Percentiles rank a stretch among this genome's conserved stretches.
Conservation (phyloP, 495 filamentous ascomycete genomes). For the Friedmanniomyces endolithicus region DNA sequence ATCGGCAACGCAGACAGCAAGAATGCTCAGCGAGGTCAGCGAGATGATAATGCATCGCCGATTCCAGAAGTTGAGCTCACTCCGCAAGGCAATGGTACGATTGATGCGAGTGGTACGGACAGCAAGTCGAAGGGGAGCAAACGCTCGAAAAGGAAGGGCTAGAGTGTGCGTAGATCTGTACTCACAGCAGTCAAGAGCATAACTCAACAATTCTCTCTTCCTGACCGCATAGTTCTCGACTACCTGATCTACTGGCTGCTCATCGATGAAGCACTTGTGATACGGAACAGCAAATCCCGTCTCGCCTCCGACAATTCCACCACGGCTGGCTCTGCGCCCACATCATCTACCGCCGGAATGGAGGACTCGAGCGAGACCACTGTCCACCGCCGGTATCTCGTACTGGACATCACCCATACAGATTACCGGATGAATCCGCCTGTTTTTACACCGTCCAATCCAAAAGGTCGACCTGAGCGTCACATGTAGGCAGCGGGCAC, state of each 20-base stretch:
- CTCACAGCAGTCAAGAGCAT: no score
- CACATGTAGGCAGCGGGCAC: no score
- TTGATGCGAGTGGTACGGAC: conserved; percentile 8
- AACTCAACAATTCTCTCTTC: no score
- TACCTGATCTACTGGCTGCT: no score
- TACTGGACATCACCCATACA: neutral
- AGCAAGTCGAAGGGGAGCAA: conserved; percentile 8
- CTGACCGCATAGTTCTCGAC: no score
- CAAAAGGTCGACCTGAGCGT: no score
- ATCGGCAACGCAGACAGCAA: conserved; percentile 57
- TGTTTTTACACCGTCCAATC: no score
- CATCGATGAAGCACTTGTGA: no score
- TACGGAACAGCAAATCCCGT: neutral
- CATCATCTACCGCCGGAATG: neutral
- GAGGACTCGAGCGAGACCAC: neutral
- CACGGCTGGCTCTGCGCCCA: neutral
- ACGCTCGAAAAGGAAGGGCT: conserved; percentile 12
- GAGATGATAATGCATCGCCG: conserved; percentile 4
- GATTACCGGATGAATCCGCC: no score
- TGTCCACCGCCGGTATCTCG: neutral
- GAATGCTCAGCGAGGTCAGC: conserved; percentile 30
- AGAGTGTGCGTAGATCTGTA: neutral
- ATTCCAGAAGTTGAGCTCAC: neutral
- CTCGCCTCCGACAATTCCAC: neutral
- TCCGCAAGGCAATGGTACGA: conserved; percentile 1